A percentile compares a stretch with the other conserved stretches of the same genome.
These are phyloP conservation scores for Ensete ventricosum DNA, from an alignment of 176 grass and related monocot species.

Conservation along the genomic window DNA sequence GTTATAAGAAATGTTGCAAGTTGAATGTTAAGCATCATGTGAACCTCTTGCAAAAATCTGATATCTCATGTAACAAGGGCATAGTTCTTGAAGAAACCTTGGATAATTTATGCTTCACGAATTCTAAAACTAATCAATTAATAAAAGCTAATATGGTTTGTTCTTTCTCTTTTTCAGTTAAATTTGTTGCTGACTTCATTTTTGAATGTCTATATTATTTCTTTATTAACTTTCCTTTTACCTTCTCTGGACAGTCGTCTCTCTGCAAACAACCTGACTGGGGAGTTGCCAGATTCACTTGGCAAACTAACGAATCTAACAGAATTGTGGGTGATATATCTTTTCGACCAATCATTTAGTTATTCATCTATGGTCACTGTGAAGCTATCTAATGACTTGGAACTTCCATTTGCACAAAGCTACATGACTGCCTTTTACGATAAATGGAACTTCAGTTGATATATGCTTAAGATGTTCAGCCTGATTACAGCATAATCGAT, in stretches of 20 bases:
- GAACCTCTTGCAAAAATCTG: too few relatives aligned
- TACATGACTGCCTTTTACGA: neutral
- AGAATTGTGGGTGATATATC: neutral
- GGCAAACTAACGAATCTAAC: constrained; percentile 3
- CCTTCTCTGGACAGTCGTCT: neutral
- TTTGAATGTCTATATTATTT: neutral
- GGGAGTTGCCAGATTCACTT: constrained; percentile 6
- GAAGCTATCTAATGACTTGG: neutral
- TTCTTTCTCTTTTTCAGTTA: neutral
- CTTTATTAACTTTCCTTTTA: neutral
- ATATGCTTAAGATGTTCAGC: neutral
- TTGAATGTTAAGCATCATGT: too few relatives aligned
- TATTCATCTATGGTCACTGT: neutral
- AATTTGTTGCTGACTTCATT: neutral
- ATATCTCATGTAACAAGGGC: too few relatives aligned
- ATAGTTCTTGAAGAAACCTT: neutral
- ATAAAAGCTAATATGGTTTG: neutral
- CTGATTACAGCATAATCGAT: constrained; percentile 6
- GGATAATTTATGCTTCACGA: neutral
- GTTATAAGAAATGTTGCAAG: too few relatives aligned
- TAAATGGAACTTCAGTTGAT: neutral
- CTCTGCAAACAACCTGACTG: constrained; percentile 6
- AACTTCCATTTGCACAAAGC: neutral
- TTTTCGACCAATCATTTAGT: neutral
- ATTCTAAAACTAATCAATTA: neutral